Percentiles rank a stretch among this genome's conserved stretches.
These are phyloP conservation scores for Chaetomium sp. DNA, from an alignment of 2,329 filamentous ascomycete genomes.

Conservation along the genomic window DNA sequence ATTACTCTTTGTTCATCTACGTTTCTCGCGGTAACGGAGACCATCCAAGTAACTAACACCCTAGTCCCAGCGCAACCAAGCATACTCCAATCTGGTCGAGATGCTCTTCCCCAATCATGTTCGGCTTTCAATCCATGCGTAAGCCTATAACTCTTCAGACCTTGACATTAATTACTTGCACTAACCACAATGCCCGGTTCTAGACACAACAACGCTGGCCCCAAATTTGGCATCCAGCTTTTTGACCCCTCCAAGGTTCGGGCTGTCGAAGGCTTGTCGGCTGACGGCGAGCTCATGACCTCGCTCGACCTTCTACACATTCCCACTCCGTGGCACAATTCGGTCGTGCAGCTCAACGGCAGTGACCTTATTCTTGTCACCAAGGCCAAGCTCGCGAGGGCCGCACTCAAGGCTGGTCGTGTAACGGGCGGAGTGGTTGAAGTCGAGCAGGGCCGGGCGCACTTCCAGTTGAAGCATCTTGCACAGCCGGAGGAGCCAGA, in stretches of 20 bases:
- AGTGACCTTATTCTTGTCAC: constrained; percentile 13
- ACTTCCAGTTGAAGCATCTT: neutral
- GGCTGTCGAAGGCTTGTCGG: constrained; percentile 11
- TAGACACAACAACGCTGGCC: constrained; percentile 18
- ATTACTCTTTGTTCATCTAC: neutral
- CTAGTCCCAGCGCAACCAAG: constrained; percentile 13
- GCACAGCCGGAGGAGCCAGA: neutral
- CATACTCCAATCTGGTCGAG: constrained; percentile 19
- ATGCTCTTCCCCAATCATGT: constrained; percentile 18
- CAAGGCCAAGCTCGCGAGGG: constrained; percentile 16
- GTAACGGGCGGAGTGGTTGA: constrained; percentile 8
- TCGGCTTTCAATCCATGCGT: constrained; percentile 19
- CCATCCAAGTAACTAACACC: neutral
- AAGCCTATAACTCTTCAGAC: neutral
- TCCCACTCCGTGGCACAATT: constrained; percentile 19
- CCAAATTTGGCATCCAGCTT: constrained; percentile 20
- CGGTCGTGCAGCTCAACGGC: constrained; percentile 12
- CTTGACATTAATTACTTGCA: neutral
- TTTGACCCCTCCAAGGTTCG: constrained; percentile 15
- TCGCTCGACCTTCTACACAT: constrained; percentile 18
- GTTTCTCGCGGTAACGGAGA: neutral
- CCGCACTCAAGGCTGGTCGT: constrained; percentile 9
- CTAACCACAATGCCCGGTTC: neutral
- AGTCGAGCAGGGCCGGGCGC: neutral
- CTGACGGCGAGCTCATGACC: constrained; percentile 13